Percentiles rank a stretch among this genome's conserved stretches.
These are phyloP conservation scores for Aquilaria yunnanensis DNA, from an alignment of 345 rosid species.

Conservation along the genomic window DNA sequence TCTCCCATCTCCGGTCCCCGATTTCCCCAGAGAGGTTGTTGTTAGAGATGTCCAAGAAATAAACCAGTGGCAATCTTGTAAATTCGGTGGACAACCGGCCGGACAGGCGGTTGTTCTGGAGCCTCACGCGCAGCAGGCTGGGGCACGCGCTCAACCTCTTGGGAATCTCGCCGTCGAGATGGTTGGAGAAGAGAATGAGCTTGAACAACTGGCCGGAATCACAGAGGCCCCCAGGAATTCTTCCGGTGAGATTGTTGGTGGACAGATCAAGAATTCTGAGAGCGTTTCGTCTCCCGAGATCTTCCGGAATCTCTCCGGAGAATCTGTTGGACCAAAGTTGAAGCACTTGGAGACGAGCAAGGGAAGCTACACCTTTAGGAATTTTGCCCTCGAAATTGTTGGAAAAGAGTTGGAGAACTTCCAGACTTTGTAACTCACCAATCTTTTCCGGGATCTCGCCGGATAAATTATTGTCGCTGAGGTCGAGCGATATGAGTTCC, in stretches of 20 bases:
- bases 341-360: conserved; percentile 76
- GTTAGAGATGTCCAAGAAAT: conserved; percentile 73
- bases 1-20: conserved; percentile 46
- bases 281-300: conserved; percentile 55
- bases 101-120: conserved; percentile 55
- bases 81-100: conserved; percentile 51
- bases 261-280: conserved; percentile 83
- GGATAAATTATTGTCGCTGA: conserved; percentile 62
- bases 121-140: conserved; percentile 66
- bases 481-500: conserved; percentile 65
- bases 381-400: conserved; percentile 63
- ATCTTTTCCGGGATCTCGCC: conserved; percentile 70
- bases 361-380: conserved; percentile 46
- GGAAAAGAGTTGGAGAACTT: conserved; percentile 84
- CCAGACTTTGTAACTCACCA: conserved; percentile 45
- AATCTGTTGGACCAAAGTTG: conserved; percentile 84
- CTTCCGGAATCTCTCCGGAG: conserved; percentile 59
- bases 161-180: conserved; percentile 58
- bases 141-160: conserved; percentile 39
- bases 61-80: conserved; percentile 48
- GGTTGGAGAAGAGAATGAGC: conserved; percentile 81
- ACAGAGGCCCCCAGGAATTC: conserved; percentile 60
- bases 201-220: conserved; percentile 60
- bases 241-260: conserved; percentile 65
- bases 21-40: conserved; percentile 59